These are phyloP conservation scores for Plasmodium gonderi DNA, from an alignment of 169 alveolate genomes.

Conservation along the genomic window DNA sequence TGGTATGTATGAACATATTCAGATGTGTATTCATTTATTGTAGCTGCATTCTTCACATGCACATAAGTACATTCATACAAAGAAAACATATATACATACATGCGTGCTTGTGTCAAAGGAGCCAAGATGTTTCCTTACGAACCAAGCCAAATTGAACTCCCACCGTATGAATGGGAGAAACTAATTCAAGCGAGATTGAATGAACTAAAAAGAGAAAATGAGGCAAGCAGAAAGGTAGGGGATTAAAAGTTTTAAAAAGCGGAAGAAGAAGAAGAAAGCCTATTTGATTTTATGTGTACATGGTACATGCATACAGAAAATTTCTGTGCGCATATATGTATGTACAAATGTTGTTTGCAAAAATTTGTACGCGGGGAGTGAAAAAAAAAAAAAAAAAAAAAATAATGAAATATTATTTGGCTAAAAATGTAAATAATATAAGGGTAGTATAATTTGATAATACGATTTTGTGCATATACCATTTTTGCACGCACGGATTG, in stretches of 20 bases:
- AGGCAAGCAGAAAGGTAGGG: slow-evolving; percentile 28
- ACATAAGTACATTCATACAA: slow-evolving; percentile 4
- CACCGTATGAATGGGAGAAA: slow-evolving; percentile 67
- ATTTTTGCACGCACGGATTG: not conserved
- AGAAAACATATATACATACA: slow-evolving; percentile 1
- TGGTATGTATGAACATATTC: not conserved
- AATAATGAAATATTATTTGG: not conserved
- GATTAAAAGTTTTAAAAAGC: not conserved
- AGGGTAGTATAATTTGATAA: not conserved
- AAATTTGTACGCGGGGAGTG: not conserved
- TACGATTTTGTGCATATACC: not conserved
- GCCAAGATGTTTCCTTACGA: slow-evolving; percentile 68
- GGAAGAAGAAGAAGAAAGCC: not conserved
- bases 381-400: not conserved
- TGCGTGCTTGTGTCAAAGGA: not conserved
- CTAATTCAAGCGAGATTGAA: slow-evolving; percentile 43
- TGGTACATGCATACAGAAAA: no score
- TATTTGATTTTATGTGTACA: no score
- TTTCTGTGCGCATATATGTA: not conserved
- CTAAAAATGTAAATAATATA: not conserved
- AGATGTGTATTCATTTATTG: not conserved
- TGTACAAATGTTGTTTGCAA: not conserved
- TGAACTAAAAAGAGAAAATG: slow-evolving; percentile 40
- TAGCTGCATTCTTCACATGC: not conserved
- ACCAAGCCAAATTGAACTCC: slow-evolving; percentile 66